Evolutionary conservation across 352 stramenopile genomes (phyloP), one percentile per base, ranked within the genome.

Genomic region (Peronospora farinosa): DNA sequence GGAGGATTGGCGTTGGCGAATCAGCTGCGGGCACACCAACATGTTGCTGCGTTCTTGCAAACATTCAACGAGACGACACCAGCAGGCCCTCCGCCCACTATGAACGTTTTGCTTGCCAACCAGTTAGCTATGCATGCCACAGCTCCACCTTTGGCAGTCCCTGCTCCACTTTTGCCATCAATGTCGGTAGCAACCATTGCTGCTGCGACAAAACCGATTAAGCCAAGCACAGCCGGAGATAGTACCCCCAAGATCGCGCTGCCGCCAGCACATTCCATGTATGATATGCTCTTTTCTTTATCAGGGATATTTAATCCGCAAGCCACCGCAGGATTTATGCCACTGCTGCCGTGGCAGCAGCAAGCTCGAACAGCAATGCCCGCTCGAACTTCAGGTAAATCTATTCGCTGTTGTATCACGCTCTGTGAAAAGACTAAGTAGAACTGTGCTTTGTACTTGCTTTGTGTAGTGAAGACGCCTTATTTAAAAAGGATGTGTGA

Each of bases 401-500:
- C 23, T 21, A 33, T 19, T 31, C 5, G 25, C 15, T 36, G 19
- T 21, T 47, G 21, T 23, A 25, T 33, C 37, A 7, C 16, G 25
- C 16, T 36, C 16, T 30, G 15, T 7, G 19, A 10, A 37, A 21
- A 39, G n/a, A 55, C 40, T 60, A 33, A 46, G 6, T 16, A 21
- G 0, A 23, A 28, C 9, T 21, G 5, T 12, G 30, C 4, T 28
- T 7, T 15, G 19, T 16, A 16, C 25, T 0, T 36, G 0, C 17
- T 8, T 47, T 42, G 7, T 33, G 27, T n/a, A 58, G 55, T 40
- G 45, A 67, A 59, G 40, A 37, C 37, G n/a, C 31, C 48, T 7
- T 12, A 50, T 21, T 80, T 85, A 45, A 82, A 82, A 49, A 66
- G 73, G 37, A 78, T 86, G 62, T 91, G 79, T 25, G 73, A 80